Conservation (phyloP, 2,329 filamentous ascomycete genomes). For the Aplosporella prunicola region DNA sequence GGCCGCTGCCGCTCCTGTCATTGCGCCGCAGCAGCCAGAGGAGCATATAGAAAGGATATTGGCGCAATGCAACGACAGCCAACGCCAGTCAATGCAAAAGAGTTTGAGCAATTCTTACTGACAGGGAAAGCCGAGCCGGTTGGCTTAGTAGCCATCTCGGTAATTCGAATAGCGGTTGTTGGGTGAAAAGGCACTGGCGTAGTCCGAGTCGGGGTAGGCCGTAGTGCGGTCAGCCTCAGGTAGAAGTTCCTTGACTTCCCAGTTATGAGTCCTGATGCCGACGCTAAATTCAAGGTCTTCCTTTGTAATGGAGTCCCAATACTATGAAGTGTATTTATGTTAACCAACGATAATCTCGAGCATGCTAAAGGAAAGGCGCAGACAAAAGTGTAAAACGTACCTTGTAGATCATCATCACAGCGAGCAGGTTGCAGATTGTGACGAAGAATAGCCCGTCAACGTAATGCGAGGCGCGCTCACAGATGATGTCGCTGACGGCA, state of each 20-base stretch:
- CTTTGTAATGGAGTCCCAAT: conserved; percentile 98
- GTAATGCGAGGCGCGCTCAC: conserved; percentile 78
- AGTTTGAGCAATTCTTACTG: too few species aligned
- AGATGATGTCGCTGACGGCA: conserved; percentile 77
- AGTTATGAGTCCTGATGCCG: conserved; percentile 88
- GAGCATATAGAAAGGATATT: too few species aligned
- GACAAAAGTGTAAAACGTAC: conserved; percentile 44
- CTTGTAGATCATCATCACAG: conserved; percentile 99
- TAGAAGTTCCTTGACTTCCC: conserved; percentile 85
- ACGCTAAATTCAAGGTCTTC: conserved; percentile 98
- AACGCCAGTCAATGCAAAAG: too few species aligned
- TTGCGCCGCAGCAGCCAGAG: too few species aligned
- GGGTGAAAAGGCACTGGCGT: conserved; percentile 37
- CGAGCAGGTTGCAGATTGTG: conserved; percentile 84
- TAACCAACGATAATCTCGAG: too few species aligned
- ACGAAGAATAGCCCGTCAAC: conserved; percentile 91
- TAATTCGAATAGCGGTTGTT: conserved; percentile 20
- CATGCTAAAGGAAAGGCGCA: conserved; percentile 1
- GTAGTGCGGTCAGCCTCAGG: conserved; percentile 70
- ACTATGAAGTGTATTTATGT: conserved; percentile 49
- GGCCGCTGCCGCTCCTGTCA: too few species aligned
- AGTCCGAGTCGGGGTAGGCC: conserved; percentile 61
- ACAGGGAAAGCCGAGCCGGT: too few species aligned
- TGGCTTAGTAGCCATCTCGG: conserved; percentile 1
- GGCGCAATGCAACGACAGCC: too few species aligned